phyloP scores from a whole-genome alignment of 805 yeast species.

The Pichia sporocuriosa region DNA sequence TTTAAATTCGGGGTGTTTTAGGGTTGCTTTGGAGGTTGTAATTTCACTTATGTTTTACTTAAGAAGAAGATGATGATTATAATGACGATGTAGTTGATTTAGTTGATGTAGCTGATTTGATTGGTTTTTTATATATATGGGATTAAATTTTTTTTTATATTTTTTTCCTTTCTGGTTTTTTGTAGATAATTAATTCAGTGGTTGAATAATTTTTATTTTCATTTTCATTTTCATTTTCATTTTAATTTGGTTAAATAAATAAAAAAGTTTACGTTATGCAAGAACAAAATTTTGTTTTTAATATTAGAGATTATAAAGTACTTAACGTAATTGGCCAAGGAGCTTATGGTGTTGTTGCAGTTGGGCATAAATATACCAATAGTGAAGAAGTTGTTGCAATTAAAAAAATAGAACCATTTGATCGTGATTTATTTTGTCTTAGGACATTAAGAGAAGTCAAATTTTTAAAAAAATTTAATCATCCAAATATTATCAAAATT shows the following conservation, averaged over 20 bases:
- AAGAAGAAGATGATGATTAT: too few species aligned
- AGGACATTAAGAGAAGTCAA: slow-evolving; percentile 68
- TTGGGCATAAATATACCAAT: slow-evolving; percentile 58
- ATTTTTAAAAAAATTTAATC: slow-evolving; percentile 57
- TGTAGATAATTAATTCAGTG: too few species aligned
- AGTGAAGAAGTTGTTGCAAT: slow-evolving; percentile 61
- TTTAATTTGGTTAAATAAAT: neutral
- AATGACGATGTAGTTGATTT: too few species aligned
- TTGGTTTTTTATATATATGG: too few species aligned
- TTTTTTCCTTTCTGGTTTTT: too few species aligned
- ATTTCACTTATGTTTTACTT: too few species aligned
- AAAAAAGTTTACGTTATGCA: slow-evolving; percentile 18
- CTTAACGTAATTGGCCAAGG: slow-evolving; percentile 68
- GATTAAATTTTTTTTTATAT: too few species aligned
- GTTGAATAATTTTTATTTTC: too few species aligned
- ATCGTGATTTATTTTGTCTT: slow-evolving; percentile 55
- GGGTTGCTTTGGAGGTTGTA: too few species aligned
- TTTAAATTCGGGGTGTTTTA: too few species aligned
- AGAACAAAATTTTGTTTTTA: slow-evolving; percentile 47
- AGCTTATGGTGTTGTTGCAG: slow-evolving; percentile 74
- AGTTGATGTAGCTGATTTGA: too few species aligned
- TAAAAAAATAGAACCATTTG: slow-evolving; percentile 69
- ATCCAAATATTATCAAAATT: slow-evolving; percentile 65
- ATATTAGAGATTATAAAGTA: slow-evolving; percentile 55
- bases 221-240: too few species aligned